These are phyloP conservation scores for Globisporangium viniferum DNA, from an alignment of 352 stramenopile species.

Conservation along the genomic window DNA sequence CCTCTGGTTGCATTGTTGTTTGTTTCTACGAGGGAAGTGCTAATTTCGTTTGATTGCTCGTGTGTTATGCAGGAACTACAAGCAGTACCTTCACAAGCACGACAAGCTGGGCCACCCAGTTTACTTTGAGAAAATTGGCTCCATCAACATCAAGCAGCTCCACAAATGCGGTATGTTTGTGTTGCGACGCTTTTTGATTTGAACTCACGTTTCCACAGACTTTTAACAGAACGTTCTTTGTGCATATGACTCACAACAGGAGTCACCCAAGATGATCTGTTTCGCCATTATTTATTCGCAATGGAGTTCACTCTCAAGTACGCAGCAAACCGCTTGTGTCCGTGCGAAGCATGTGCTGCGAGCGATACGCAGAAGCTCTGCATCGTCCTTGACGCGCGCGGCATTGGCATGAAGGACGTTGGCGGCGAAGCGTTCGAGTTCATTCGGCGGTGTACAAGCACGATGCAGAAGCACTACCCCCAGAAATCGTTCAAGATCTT, in stretches of 20 bases:
- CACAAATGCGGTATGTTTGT: constrained; percentile 41
- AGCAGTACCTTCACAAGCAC: constrained; percentile 75
- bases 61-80: constrained; percentile 57
- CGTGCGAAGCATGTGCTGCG: constrained; percentile 46
- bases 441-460: constrained; percentile 71
- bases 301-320: constrained; percentile 87
- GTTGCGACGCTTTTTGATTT: neutral
- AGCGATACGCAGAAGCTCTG: constrained; percentile 77
- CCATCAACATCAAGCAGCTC: constrained; percentile 79
- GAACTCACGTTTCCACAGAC: too few species aligned
- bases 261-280: constrained; percentile 63
- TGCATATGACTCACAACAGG: constrained; percentile 14
- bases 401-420: constrained; percentile 77
- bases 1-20: neutral
- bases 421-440: constrained; percentile 81
- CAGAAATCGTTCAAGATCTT: constrained; percentile 91
- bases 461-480: constrained; percentile 86
- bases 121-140: constrained; percentile 80
- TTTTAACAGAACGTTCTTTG: neutral
- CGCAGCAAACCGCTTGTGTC: constrained; percentile 50
- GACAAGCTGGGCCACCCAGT: constrained; percentile 77
- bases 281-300: constrained; percentile 80
- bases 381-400: constrained; percentile 67
- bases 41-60: constrained; percentile 5
- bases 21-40: neutral